A percentile compares a stretch with the other conserved stretches of the same genome.
phyloP scores from a whole-genome alignment of 106 monocot genomes.

The Triglochin maritima region DNA sequence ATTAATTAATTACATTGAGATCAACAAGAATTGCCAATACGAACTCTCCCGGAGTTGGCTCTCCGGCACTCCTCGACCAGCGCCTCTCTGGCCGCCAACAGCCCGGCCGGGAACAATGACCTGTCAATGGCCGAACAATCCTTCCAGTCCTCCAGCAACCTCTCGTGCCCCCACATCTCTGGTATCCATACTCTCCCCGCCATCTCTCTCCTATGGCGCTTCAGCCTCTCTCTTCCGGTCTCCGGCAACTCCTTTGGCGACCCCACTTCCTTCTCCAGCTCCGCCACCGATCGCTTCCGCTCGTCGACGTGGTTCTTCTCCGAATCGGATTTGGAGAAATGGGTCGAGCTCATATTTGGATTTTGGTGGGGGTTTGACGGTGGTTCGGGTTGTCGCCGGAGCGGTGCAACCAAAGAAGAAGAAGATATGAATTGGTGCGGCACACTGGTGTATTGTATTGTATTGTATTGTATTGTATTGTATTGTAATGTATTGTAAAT shows the following conservation, averaged over 20 bases:
- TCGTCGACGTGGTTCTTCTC: not conserved
- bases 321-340: not conserved
- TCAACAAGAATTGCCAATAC: not conserved
- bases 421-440: not conserved
- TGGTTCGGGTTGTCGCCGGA: not conserved
- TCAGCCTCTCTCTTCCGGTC: conserved; percentile 29
- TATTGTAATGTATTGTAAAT: no score
- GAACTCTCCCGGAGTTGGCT: conserved; percentile 9
- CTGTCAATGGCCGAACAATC: conserved; percentile 24
- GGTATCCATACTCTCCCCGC: conserved; percentile 29
- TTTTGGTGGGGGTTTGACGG: not conserved
- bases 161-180: conserved; percentile 41
- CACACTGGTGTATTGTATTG: no score
- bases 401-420: not conserved
- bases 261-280: not conserved
- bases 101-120: conserved; percentile 24
- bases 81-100: conserved; percentile 24
- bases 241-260: not conserved
- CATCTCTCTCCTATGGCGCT: conserved; percentile 34
- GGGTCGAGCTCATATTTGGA: not conserved
- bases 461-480: no score
- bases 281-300: not conserved
- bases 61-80: conserved; percentile 20
- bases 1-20: not conserved
- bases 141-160: conserved; percentile 21